Percentiles rank a stretch among this genome's conserved stretches.
These are phyloP conservation scores for Eustoma russellianum DNA, from an alignment of 257 asterid genomes.

Conservation along the genomic window DNA sequence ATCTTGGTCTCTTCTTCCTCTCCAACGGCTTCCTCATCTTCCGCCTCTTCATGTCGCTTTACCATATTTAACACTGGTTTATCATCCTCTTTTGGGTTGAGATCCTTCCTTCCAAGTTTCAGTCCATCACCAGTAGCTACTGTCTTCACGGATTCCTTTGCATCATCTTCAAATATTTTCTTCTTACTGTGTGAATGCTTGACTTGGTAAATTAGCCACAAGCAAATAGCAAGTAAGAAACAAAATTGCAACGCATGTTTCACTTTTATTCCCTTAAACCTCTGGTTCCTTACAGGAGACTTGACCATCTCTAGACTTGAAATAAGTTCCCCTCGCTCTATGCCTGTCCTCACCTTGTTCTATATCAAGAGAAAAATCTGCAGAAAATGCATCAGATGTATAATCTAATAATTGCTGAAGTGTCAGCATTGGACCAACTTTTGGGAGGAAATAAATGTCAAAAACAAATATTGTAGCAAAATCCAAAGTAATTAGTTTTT, in stretches of 20 bases:
- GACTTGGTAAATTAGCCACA: constrained; percentile 91
- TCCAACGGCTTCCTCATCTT: constrained; percentile 42
- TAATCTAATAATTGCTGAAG: too few relatives aligned
- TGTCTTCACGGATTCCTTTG: constrained; percentile 18
- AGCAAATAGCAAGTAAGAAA: constrained; percentile 74
- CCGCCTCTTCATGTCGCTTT: constrained; percentile 33
- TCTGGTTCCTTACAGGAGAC: constrained; percentile 62
- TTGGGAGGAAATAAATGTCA: too few relatives aligned
- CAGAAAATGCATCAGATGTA: not conserved
- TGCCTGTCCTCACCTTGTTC: constrained; percentile 11
- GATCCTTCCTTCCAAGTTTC: constrained; percentile 72
- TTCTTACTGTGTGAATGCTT: constrained; percentile 75
- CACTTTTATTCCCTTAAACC: constrained; percentile 58
- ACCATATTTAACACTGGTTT: constrained; percentile 16
- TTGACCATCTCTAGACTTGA: constrained; percentile 48
- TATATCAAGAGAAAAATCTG: constrained; percentile 15
- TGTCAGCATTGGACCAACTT: too few relatives aligned
- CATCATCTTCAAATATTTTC: constrained; percentile 63
- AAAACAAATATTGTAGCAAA: too few relatives aligned
- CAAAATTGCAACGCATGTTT: constrained; percentile 61
- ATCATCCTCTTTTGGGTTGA: constrained; percentile 30
- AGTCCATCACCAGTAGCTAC: constrained; percentile 17
- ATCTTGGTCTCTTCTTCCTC: constrained; percentile 34
- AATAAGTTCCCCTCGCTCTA: constrained; percentile 3
- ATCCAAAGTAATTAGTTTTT: too few relatives aligned